Base-by-base conservation (phyloP, 306 rosid species). In the Quillaja saponaria region DNA sequence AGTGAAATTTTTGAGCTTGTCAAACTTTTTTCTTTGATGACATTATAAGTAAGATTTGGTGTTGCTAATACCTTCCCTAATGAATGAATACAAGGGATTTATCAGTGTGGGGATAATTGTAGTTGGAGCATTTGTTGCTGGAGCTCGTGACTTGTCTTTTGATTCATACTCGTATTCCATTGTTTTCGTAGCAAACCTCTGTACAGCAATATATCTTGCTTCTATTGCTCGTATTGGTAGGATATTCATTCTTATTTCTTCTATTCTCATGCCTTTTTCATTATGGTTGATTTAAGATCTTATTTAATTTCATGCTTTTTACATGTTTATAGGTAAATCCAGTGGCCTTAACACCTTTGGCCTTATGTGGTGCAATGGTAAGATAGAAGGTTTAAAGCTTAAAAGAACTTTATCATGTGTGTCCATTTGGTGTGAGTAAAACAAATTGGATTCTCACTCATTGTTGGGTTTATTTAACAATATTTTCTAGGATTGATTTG, bases 351-450 rank as follows among this genome's bases (percentile, higher is more conserved):
- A 76, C 63, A 58, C 83, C 65, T 90, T 85, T 71, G 97, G 97
- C 49, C 80, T 90, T 50, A 74, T 90, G 81, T 90, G 96, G 97
- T 83, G 94, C 60, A 90, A 87, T 61, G 95, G 97, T 90, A 73
- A 77, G 85, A 71, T 63, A 39, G 59, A n/a, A n/a, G n/a, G n/a
- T n/a, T n/a, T n/a, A n/a, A n/a, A n/a, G n/a, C n/a, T n/a, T n/a
- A n/a, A n/a, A n/a, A n/a, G n/a, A n/a, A n/a, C n/a, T n/a, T n/a
- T n/a, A n/a, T n/a, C n/a, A n/a, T n/a, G n/a, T n/a, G n/a, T n/a
- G 12, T 39, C 19, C 69, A 3, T 74, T 15, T 52, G 9, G 40
- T 50, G 5, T 34, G 6, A 31, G 37, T 19, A n/a, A 21, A 49
- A 25, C 13, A 41, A 37, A 71, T 46, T 41, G 9, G 13, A 62